Evolutionary conservation across 768 basidiomycete species (phyloP).

Genomic region (Roridomyces roridus): DNA sequence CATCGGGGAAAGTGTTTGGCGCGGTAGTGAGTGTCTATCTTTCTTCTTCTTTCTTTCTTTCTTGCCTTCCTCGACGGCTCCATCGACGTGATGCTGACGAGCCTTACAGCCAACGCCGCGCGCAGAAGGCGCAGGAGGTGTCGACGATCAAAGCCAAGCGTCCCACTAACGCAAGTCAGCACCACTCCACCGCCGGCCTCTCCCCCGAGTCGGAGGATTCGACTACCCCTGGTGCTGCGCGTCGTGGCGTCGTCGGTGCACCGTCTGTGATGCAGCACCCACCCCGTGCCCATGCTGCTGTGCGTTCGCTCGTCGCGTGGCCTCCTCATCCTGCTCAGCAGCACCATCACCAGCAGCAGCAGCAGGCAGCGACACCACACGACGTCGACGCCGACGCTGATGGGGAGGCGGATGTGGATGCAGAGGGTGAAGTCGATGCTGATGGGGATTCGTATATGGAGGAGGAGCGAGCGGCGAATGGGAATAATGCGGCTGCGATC

Average conservation of each 20-base stretch:
- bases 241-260: no score
- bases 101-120: conserved; percentile 63
- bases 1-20: conserved; percentile 78
- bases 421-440: conserved; percentile 24
- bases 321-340: no score
- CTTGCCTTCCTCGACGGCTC: no score
- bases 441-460: conserved; percentile 35
- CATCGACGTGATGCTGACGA: no score
- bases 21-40: conserved; percentile 62
- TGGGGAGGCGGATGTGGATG: no score
- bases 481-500: conserved; percentile 20
- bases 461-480: conserved; percentile 28
- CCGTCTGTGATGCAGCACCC: conserved; percentile 8
- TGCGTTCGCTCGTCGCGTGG: conserved; percentile 9
- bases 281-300: conserved; percentile 18
- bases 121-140: conserved; percentile 59
- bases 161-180: neutral
- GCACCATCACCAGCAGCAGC: no score
- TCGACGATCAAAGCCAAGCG: conserved; percentile 47
- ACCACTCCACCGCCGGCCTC: neutral
- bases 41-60: no score
- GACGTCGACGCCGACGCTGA: no score
- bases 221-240: no score
- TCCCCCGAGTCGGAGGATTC: conserved; percentile 38
- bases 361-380: no score